Base-by-base conservation (phyloP, 106 monocot genomes). In the Dendrobium chrysotoxum region DNA sequence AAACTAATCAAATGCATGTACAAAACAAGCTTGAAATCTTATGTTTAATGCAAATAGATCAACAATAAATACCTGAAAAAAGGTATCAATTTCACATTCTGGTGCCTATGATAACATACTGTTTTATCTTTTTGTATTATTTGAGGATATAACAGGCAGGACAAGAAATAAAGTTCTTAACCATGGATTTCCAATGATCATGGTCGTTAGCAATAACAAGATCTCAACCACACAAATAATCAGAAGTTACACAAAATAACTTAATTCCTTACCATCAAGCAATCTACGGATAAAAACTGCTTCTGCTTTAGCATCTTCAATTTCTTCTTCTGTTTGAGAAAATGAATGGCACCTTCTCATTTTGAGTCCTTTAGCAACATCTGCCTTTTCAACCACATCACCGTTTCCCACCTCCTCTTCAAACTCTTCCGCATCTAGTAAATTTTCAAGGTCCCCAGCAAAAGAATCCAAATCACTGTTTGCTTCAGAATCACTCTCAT, bases 401-500 rank as follows among this genome's bases (percentile, higher is more conserved):
- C 76, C 57, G 53, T 86, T 72, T 31, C 88, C 84, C 80, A 82
- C 86, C 61, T 90, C 94, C 74, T 92, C 94, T 38, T 98, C 98
- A 88, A 57, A 88, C 79, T 95, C 95, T 93, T 97, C 96, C 21
- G 92, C 95, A 90, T 93, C 95, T 38, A 99, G 82, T 85, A 99
- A 88, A 88, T 99, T 99, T 78, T 99, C 99, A 86, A 95, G 90
- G 81, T 99, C 99, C 45, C 99, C 99, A 84, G 95, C 99, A 95
- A 99, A 99, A 67, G 99, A 95, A 90, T 99, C 99, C 70, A 99
- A 85, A 85, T 99, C 95, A 86, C 95, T 95, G 79, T 93, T 92
- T 58, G 88, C 92, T 79, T 89, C 95, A 65, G 94, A 79, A 47
- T 95, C 99, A 82, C 91, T 93, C 74, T 86, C 93, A 81, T 87